Conservation (phyloP, 2,329 filamentous ascomycete genomes). For the Pezicula rhizophila region DNA sequence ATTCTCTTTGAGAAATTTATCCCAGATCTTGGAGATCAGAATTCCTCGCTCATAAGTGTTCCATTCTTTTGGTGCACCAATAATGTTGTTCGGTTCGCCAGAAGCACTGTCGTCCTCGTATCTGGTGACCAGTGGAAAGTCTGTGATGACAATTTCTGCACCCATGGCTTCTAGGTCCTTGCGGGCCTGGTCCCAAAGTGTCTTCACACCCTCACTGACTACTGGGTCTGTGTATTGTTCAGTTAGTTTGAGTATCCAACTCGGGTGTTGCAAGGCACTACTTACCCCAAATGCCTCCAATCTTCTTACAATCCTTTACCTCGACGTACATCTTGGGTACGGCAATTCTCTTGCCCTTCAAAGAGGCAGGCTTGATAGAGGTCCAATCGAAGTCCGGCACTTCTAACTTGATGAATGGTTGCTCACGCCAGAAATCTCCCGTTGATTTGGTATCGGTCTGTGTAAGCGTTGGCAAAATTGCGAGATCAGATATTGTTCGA, state of each 20-base stretch:
- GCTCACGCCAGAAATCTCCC: slow-evolving; percentile 50
- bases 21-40: background rate
- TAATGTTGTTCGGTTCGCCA: background rate
- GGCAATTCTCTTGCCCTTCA: slow-evolving; percentile 40
- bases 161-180: slow-evolving; percentile 24
- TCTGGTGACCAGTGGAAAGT: slow-evolving; percentile 26
- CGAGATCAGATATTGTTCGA: slow-evolving; percentile 41
- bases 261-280: background rate
- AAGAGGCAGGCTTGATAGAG: slow-evolving; percentile 26
- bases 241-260: too few relatives aligned
- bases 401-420: slow-evolving; percentile 38
- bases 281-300: slow-evolving; percentile 20
- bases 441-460: slow-evolving; percentile 32
- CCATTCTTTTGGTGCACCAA: background rate
- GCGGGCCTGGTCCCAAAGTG: slow-evolving; percentile 27
- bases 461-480: slow-evolving; percentile 41
- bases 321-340: slow-evolving; percentile 47
- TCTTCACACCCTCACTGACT: slow-evolving; percentile 32
- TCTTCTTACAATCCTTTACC: slow-evolving; percentile 26
- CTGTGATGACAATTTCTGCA: slow-evolving; percentile 26
- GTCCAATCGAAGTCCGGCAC: slow-evolving; percentile 25
- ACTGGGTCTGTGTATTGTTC: background rate
- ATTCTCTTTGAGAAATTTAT: slow-evolving; percentile 1
- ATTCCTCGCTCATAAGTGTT: background rate
- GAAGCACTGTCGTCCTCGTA: slow-evolving; percentile 16